Conservation (phyloP, 2,329 filamentous ascomycete species). For the Sporothrix inflata region DNA sequence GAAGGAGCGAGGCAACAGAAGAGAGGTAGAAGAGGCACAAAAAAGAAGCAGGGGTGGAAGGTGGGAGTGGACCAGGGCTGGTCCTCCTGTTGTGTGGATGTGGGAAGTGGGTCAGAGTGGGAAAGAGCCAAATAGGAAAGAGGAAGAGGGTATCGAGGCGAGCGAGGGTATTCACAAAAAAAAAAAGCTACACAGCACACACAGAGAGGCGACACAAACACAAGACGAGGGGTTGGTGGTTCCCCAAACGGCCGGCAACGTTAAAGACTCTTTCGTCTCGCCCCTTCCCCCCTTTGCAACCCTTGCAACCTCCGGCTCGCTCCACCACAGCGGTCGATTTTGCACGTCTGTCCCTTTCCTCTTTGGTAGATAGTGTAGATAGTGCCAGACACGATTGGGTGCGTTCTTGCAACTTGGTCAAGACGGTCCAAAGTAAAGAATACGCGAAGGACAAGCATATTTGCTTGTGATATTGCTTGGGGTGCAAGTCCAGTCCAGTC, state of each 20-base stretch:
- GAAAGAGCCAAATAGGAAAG: not conserved
- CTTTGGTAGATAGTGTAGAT: constrained; percentile 1
- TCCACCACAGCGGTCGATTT: constrained; percentile 5
- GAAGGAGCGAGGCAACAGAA: constrained; percentile 12
- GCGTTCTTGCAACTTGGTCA: not conserved
- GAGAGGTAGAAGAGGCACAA: not conserved
- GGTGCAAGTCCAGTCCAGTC: too few relatives aligned
- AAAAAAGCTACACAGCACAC: not conserved
- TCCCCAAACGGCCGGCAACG: not conserved
- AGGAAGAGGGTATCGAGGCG: too few relatives aligned
- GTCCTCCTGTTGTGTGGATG: not conserved
- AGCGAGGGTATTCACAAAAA: not conserved
- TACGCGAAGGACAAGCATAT: not conserved
- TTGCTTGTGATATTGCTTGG: constrained; percentile 6
- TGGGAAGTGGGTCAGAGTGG: constrained; percentile 7
- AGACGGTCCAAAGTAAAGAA: not conserved
- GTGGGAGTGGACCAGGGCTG: constrained; percentile 14
- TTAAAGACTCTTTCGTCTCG: not conserved
- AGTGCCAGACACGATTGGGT: not conserved
- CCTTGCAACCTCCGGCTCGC: constrained; percentile 13
- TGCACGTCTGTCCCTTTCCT: not conserved
- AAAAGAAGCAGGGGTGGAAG: not conserved
- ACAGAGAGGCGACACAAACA: constrained; percentile 14
- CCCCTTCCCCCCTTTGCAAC: not conserved
- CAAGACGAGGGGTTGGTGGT: constrained; percentile 1